Conservation (phyloP, 2,329 filamentous ascomycete species). For the Teratosphaeria destructans region DNA sequence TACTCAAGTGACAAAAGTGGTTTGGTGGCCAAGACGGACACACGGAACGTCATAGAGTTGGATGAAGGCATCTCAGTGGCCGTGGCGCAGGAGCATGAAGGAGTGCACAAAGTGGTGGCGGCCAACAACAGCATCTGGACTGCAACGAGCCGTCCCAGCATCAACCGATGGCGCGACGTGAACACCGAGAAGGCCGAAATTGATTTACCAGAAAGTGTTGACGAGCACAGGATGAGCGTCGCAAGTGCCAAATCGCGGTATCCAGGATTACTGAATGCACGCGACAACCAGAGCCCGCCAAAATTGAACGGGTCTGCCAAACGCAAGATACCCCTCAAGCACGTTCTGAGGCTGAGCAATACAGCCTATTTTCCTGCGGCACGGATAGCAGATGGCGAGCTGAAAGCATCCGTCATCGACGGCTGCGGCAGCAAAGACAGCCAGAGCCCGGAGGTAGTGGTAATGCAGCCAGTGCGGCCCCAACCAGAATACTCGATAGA, state of each 20-base stretch:
- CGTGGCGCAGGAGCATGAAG: conserved; percentile 85
- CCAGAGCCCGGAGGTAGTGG: conserved; percentile 12
- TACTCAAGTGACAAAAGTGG: conserved; percentile 92
- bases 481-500: conserved; percentile 57
- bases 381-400: conserved; percentile 29
- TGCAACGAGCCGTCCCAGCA: conserved; percentile 78
- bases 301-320: conserved; percentile 21
- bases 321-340: conserved; percentile 64
- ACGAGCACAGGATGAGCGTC: conserved; percentile 45
- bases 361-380: conserved; percentile 62
- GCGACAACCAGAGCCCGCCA: conserved; percentile 13
- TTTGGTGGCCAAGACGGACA: conserved; percentile 91
- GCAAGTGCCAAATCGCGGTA: conserved; percentile 33
- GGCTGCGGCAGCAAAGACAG: conserved; percentile 54
- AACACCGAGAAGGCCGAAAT: conserved; percentile 64
- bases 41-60: conserved; percentile 62
- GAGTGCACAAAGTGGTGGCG: conserved; percentile 53
- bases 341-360: conserved; percentile 73
- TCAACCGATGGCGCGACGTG: conserved; percentile 83
- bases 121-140: conserved; percentile 78
- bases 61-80: conserved; percentile 85
- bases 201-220: conserved; percentile 42
- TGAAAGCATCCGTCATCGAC: conserved; percentile 22
- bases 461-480: conserved; percentile 28
- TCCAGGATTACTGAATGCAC: conserved; percentile 25